Evolutionary conservation across 208 protist species (phyloP).

Genomic region (Porcisia deanei): DNA sequence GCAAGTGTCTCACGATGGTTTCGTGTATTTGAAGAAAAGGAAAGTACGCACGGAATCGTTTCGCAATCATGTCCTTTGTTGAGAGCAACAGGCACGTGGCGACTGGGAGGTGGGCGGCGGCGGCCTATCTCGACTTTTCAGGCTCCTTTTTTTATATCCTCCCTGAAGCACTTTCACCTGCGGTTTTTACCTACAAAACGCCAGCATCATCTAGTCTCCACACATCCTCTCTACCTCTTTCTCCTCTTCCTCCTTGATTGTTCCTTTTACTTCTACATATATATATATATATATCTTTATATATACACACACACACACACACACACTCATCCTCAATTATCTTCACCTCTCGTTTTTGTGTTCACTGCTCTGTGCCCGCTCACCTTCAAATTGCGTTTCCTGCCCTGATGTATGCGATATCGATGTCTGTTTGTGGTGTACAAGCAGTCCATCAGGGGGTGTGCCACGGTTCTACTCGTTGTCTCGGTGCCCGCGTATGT

Average conservation of each 20-base stretch:
- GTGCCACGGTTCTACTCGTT: too few relatives aligned
- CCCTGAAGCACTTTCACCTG: neutral
- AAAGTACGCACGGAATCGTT: neutral
- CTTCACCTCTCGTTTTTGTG: too few relatives aligned
- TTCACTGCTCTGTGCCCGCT: too few relatives aligned
- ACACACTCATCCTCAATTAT: too few relatives aligned
- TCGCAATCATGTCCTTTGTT: neutral
- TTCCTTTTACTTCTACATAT: neutral
- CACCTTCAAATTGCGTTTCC: too few relatives aligned
- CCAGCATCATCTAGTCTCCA: too few relatives aligned
- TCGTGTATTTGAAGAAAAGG: neutral
- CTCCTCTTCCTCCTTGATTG: neutral
- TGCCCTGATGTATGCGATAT: neutral
- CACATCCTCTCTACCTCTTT: neutral
- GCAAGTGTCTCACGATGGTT: neutral
- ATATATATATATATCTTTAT: too few relatives aligned
- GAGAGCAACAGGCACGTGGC: neutral
- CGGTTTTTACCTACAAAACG: neutral
- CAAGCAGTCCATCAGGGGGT: neutral
- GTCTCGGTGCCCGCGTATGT: neutral
- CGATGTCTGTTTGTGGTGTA: neutral
- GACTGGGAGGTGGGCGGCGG: neutral
- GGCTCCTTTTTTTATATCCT: neutral
- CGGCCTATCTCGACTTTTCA: neutral
- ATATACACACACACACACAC: neutral